Conservation (phyloP, 2,329 filamentous ascomycete genomes). For the Alternaria hordeiaustralica region DNA sequence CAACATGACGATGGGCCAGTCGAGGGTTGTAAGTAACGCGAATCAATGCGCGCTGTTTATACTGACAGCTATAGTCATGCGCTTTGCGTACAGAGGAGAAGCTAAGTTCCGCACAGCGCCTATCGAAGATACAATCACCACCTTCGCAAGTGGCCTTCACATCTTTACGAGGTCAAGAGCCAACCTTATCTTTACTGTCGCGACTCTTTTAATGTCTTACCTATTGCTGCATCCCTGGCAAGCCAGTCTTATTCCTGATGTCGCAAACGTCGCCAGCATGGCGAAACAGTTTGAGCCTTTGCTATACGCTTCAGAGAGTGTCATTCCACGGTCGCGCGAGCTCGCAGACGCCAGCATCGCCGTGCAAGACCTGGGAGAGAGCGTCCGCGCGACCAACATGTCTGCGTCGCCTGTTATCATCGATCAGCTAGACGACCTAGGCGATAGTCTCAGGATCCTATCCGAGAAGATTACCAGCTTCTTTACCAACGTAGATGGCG, state of each 20-base stretch:
- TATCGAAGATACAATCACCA: constrained; percentile 74
- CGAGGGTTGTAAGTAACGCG: constrained; percentile 44
- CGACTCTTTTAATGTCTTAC: constrained; percentile 70
- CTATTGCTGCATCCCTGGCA: constrained; percentile 70
- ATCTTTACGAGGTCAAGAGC: constrained; percentile 72
- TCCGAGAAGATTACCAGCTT: constrained; percentile 88
- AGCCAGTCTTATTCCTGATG: constrained; percentile 74
- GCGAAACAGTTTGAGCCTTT: constrained; percentile 92
- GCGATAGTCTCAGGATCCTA: constrained; percentile 82
- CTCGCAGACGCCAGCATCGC: constrained; percentile 90
- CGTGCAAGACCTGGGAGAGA: constrained; percentile 94
- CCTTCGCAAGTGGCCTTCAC: constrained; percentile 66
- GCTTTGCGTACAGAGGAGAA: constrained; percentile 85
- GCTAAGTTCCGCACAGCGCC: constrained; percentile 86
- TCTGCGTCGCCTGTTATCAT: constrained; percentile 87
- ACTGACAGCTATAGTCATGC: constrained; percentile 69
- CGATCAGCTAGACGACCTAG: constrained; percentile 81
- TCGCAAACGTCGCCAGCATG: constrained; percentile 88
- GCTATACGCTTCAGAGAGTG: constrained; percentile 93
- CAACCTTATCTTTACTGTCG: constrained; percentile 67
- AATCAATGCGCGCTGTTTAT: constrained; percentile 8
- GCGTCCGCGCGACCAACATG: constrained; percentile 87
- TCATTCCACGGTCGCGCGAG: constrained; percentile 82
- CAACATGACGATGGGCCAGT: constrained; percentile 36
- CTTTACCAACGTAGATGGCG: constrained; percentile 90